Conservation (phyloP, 2,329 filamentous ascomycete species). For the Dactylella cylindrospora region DNA sequence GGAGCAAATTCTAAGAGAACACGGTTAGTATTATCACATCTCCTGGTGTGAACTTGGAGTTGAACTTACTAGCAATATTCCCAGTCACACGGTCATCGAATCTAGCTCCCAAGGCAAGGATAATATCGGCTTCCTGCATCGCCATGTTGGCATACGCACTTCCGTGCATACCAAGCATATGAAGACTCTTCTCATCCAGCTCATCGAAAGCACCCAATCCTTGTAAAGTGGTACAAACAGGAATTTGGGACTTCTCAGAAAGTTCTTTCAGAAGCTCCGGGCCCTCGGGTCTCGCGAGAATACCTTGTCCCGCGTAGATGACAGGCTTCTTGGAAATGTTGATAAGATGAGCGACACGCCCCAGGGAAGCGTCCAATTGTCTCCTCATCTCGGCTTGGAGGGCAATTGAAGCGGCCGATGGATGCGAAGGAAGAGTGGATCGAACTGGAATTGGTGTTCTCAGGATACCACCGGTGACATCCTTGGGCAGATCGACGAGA, state of each 20-base stretch:
- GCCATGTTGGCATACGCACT: constrained; percentile 97
- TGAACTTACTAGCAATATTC: constrained; percentile 62
- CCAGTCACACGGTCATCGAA: constrained; percentile 95
- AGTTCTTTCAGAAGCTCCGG: constrained; percentile 78
- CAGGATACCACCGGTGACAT: constrained; percentile 84
- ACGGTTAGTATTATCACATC: constrained; percentile 2
- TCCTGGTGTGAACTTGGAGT: not conserved
- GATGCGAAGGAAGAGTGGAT: constrained; percentile 71
- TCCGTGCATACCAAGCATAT: constrained; percentile 99
- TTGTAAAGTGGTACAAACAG: constrained; percentile 93
- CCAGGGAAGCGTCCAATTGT: constrained; percentile 72
- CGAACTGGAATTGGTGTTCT: constrained; percentile 79
- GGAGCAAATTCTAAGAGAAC: constrained; percentile 70
- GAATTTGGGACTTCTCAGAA: constrained; percentile 86
- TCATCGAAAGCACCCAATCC: constrained; percentile 92
- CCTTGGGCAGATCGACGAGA: constrained; percentile 92
- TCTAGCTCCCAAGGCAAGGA: constrained; percentile 87
- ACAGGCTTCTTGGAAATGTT: constrained; percentile 91
- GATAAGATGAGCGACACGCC: constrained; percentile 76
- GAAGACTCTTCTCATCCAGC: constrained; percentile 86
- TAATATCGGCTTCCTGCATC: constrained; percentile 94
- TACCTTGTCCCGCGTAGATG: constrained; percentile 90
- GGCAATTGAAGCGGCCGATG: constrained; percentile 81
- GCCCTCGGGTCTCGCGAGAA: constrained; percentile 77
- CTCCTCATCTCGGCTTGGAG: constrained; percentile 71